Evolutionary conservation across 345 rosid species (phyloP), one percentile per base, ranked within the genome.

Genomic region (Hirschfeldia incana): DNA sequence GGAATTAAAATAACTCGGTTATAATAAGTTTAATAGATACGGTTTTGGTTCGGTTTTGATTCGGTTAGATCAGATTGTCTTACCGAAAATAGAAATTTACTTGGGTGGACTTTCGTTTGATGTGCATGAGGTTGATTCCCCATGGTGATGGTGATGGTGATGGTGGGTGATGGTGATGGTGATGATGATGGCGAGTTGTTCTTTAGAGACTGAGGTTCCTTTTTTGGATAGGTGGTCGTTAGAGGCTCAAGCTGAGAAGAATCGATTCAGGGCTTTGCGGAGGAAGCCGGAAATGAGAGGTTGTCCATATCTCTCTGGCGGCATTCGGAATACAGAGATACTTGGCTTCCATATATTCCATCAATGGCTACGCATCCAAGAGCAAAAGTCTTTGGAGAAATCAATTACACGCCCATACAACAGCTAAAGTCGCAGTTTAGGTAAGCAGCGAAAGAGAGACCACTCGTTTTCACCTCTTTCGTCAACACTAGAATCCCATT

Each of bases 361-460:
- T 66, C 10, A 8, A 8, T 36, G 11, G 33, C 34, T 2, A 63
- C 2, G 13, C 3, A 33, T 1, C 0, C 62, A 53, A 74, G 78
- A 34, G 55, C 37, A 65, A 65, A 51, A 42, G 11, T 64, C 15
- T 59, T 3, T 4, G 30, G 63, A 58, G 64, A 27, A 59, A 59
- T 27, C 61, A 57, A 57, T 17, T 29, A 57, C 21, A 27, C 28
- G 27, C 2, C 28, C 5, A 12, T 17, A 57, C 12, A 39, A 9
- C 12, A 39, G 12, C n/a, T 11, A 46, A 46, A 27, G 33, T 60
- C 80, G 55, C 53, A 39, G 51, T 60, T 60, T 32, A 68, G 79
- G 79, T 68, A 69, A 46, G 26, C 17, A 9, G 4, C 34, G 65
- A 30, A 67, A 58, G 8, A 17, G 69, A 57, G 39, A 36, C 39